A percentile compares a stretch with the other conserved stretches of the same genome.
These are phyloP conservation scores for Leccinum olivaceoglutinosum DNA, from an alignment of 1,284 basidiomycete species.

Conservation along the genomic window DNA sequence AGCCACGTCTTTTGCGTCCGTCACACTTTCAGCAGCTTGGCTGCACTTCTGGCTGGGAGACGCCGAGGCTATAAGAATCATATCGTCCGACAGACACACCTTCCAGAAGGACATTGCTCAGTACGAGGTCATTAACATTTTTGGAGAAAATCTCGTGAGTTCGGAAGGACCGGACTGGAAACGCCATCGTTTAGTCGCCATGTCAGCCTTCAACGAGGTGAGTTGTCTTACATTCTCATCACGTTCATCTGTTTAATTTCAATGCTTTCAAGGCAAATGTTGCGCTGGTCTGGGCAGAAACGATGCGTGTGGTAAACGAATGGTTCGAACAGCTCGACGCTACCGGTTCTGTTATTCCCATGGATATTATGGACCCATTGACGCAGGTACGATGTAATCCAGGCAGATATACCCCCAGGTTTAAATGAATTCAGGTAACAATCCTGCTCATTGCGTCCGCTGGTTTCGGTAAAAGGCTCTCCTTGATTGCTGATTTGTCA, in stretches of 20 bases:
- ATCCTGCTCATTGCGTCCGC: slow-evolving; percentile 40
- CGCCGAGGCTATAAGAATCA: slow-evolving; percentile 34
- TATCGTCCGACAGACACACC: slow-evolving; percentile 27
- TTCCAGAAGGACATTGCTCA: slow-evolving; percentile 34
- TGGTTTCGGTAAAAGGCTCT: slow-evolving; percentile 35
- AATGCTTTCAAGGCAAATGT: slow-evolving; percentile 34
- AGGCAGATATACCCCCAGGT: background rate
- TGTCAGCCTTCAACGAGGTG: slow-evolving; percentile 26
- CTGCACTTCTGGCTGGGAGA: slow-evolving; percentile 38
- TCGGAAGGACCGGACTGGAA: slow-evolving; percentile 24
- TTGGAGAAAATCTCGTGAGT: slow-evolving; percentile 20
- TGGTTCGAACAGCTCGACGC: slow-evolving; percentile 40
- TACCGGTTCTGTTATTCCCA: slow-evolving; percentile 10
- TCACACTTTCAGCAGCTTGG: slow-evolving; percentile 24
- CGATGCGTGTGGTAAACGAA: slow-evolving; percentile 36
- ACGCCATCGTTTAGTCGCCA: slow-evolving; percentile 23
- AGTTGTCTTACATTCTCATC: background rate
- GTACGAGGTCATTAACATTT: slow-evolving; percentile 22
- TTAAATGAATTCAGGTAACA: slow-evolving; percentile 25
- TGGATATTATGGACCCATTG: slow-evolving; percentile 31
- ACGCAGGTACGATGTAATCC: slow-evolving; percentile 18
- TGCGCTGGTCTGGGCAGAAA: slow-evolving; percentile 40
- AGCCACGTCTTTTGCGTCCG: slow-evolving; percentile 33
- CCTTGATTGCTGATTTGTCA: slow-evolving; percentile 29
- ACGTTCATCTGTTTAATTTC: background rate